A percentile compares a stretch with the other conserved stretches of the same genome.
Conservation (phyloP, 192 early-diverging fungal species). For the Neocallimastix lanati region DNA sequence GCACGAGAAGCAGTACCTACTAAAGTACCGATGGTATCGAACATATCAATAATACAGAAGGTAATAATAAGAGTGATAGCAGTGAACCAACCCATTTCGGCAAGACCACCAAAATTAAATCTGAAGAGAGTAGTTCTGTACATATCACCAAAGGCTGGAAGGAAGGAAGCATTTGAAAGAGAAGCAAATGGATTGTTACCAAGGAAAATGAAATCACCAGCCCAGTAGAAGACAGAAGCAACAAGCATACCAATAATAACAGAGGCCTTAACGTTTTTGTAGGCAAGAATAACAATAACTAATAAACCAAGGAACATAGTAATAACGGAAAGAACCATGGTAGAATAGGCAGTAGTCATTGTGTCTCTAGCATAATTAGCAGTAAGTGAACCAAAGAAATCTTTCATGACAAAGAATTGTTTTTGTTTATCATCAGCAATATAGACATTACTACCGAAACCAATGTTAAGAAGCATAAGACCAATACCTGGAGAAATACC, state of each 20-base stretch:
- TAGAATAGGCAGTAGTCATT: neutral
- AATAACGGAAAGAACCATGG: constrained; percentile 1
- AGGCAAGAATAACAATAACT: neutral
- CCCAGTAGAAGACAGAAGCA: neutral
- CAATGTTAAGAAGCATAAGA: constrained; percentile 44
- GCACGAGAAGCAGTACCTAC: constrained; percentile 52
- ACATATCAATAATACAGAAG: constrained; percentile 46
- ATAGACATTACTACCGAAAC: constrained; percentile 52
- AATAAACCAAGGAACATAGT: neutral
- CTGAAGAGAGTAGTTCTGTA: constrained; percentile 62
- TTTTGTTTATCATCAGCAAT: constrained; percentile 28
- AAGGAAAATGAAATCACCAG: neutral
- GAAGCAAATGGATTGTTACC: neutral
- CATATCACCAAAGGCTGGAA: constrained; percentile 31
- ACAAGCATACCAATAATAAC: neutral
- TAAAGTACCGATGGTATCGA: constrained; percentile 70
- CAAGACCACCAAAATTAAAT: constrained; percentile 15
- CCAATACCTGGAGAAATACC: constrained; percentile 68
- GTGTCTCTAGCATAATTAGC: constrained; percentile 10
- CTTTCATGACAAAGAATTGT: constrained; percentile 31
- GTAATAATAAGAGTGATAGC: neutral
- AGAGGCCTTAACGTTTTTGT: neutral
- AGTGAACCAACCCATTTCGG: neutral
- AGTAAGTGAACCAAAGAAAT: constrained; percentile 40
- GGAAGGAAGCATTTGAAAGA: constrained; percentile 18